A percentile compares a stretch with the other conserved stretches of the same genome.
Evolutionary conservation across 2,329 filamentous ascomycete genomes (phyloP).

Genomic region (Cladobotryum protrusum): DNA sequence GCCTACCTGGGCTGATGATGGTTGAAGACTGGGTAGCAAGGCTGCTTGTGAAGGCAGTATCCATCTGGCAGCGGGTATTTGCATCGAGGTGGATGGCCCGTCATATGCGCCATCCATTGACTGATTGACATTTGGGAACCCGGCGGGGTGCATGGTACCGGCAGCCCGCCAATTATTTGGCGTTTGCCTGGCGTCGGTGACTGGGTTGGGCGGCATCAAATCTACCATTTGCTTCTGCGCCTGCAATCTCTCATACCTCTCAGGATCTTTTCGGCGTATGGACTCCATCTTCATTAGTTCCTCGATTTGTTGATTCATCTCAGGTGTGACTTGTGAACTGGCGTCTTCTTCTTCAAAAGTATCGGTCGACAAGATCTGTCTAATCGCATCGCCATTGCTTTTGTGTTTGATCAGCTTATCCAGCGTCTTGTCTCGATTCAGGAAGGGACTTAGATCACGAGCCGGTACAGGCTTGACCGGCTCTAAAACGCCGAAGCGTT

Average conservation of each 20-base stretch:
- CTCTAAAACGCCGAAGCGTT: constrained; percentile 52
- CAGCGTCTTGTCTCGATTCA: constrained; percentile 59
- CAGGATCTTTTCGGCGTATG: constrained; percentile 28
- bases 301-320: constrained; percentile 53
- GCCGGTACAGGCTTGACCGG: constrained; percentile 47
- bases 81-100: background rate
- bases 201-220: background rate
- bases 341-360: constrained; percentile 67
- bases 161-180: background rate
- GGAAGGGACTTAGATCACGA: constrained; percentile 45
- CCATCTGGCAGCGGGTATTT: background rate
- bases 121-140: background rate
- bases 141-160: too few relatives aligned
- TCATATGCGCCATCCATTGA: constrained; percentile 4
- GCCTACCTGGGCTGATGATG: background rate
- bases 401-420: constrained; percentile 38
- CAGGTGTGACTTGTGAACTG: constrained; percentile 46
- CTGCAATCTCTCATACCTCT: constrained; percentile 22
- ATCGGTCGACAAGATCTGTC: constrained; percentile 59
- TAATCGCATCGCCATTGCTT: constrained; percentile 35
- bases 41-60: background rate
- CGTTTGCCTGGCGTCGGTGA: too few relatives aligned
- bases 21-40: background rate
- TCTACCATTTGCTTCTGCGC: constrained; percentile 4
- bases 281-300: constrained; percentile 27